Base-by-base conservation (phyloP, 208 protist genomes). In the Phytomonas sp. region DNA sequence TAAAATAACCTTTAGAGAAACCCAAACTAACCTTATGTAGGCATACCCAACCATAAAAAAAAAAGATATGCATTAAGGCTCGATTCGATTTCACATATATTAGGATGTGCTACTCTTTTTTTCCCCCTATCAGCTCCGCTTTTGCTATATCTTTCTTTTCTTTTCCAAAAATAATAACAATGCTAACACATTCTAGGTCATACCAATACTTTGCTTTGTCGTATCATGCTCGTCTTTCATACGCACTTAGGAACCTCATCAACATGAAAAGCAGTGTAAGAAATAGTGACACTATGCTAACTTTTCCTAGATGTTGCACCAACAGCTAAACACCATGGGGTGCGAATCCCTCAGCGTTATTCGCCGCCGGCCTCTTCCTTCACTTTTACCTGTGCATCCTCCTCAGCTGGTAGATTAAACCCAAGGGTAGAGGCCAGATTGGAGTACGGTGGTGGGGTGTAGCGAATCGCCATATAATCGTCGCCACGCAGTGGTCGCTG, bases 391-490 rank as follows among this genome's bases (percentile, higher is more conserved):
- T 56, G 45, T 2, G 37, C 66, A 19, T 29, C 65, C 31, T 68
- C n/a, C 30, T 70, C 37, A 32, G 68, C 30, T 2, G 67, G 42
- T 42, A 69, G 32, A 23, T 45, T 31, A 69, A 94, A 86, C 3
- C 86, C 84, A 6, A 94, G 71, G 6, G 86, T 84, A 5, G 76
- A 66, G 60, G 82, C 75, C 8, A 96, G 71, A 29, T 86, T 69
- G 10, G 82, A 80, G 75, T 96, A 91, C 36, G 88, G 91, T 19
- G 91, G 91, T 31, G 88, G 88, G 12, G 88, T 93, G 86, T 96
- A 96, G 62, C 92, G 88, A 3, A 72, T 77, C 16, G 80, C 72
- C 89, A 94, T 94, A 79, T 96, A 96, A 59, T 89, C 69, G 23
- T 89, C 86, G 23, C 89, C 89, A 31, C 86, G 81, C 33, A 96